These are phyloP conservation scores for Ceratocystis diversiconidia DNA, from an alignment of 2,329 filamentous ascomycete species.

Conservation along the genomic window DNA sequence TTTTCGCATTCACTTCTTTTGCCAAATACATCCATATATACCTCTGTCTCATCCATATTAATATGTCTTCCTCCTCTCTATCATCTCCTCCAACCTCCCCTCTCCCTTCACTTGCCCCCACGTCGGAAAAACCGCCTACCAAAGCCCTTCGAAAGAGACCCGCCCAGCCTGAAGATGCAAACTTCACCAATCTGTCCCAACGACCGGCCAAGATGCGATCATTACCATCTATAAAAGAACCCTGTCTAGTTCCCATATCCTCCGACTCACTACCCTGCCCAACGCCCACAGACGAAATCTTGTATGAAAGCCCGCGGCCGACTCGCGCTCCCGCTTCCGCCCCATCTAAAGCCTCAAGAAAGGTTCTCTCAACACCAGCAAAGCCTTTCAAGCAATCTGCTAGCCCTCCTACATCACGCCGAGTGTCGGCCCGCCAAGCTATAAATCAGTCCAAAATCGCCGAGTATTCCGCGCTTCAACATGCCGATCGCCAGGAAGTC, in stretches of 20 bases:
- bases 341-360: neutral
- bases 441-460: neutral
- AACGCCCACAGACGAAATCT: too few species aligned
- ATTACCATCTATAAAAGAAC: too few species aligned
- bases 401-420: neutral
- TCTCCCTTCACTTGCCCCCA: neutral
- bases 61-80: neutral
- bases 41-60: neutral
- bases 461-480: neutral
- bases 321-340: neutral
- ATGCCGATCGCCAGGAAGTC: neutral
- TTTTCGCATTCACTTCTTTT: too few species aligned
- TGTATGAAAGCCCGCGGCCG: too few species aligned
- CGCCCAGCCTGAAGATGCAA: too few species aligned
- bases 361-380: neutral
- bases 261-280: too few species aligned
- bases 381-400: neutral
- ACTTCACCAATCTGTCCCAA: too few species aligned
- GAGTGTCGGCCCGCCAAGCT: constrained; percentile 3
- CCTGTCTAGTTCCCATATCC: too few species aligned
- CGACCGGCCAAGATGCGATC: too few species aligned
- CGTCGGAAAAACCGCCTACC: neutral
- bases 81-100: neutral
- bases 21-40: too few species aligned
- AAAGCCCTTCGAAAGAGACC: too few species aligned